phyloP scores from a whole-genome alignment of 2,329 filamentous ascomycete genomes.

The Lachnellula hyalina region DNA sequence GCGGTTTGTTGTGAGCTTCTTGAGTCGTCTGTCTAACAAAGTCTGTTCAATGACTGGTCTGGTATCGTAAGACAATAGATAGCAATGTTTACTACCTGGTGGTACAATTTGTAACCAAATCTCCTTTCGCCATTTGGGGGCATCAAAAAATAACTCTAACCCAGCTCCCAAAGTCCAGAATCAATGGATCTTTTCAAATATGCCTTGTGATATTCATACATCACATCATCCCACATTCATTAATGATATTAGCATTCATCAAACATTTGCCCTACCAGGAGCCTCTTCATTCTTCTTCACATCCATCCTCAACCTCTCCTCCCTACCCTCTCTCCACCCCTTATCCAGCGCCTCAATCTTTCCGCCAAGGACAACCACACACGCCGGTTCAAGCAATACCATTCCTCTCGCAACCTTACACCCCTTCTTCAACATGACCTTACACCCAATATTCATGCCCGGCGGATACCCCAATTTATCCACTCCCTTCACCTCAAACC shows the following conservation, averaged over 20 bases:
- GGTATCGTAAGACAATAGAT: slow-evolving; percentile 11
- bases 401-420: slow-evolving; percentile 68
- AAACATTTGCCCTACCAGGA: not conserved
- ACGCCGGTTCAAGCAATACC: slow-evolving; percentile 68
- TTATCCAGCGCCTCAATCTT: slow-evolving; percentile 79
- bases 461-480: slow-evolving; percentile 53
- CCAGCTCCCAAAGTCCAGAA: not conserved
- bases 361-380: slow-evolving; percentile 72
- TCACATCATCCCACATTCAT: not conserved
- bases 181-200: too few relatives aligned
- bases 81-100: slow-evolving; percentile 9
- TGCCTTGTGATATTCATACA: not conserved
- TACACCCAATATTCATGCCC: slow-evolving; percentile 70
- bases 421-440: slow-evolving; percentile 66
- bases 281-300: slow-evolving; percentile 34
- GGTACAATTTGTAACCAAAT: not conserved
- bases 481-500: slow-evolving; percentile 64
- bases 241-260: not conserved
- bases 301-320: slow-evolving; percentile 61
- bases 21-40: not conserved
- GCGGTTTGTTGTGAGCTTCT: not conserved
- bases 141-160: not conserved
- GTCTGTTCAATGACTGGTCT: slow-evolving; percentile 1
- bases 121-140: not conserved
- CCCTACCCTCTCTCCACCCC: slow-evolving; percentile 67